Conservation (phyloP, 2,329 filamentous ascomycete species). For the Xylariaceae sp. region DNA sequence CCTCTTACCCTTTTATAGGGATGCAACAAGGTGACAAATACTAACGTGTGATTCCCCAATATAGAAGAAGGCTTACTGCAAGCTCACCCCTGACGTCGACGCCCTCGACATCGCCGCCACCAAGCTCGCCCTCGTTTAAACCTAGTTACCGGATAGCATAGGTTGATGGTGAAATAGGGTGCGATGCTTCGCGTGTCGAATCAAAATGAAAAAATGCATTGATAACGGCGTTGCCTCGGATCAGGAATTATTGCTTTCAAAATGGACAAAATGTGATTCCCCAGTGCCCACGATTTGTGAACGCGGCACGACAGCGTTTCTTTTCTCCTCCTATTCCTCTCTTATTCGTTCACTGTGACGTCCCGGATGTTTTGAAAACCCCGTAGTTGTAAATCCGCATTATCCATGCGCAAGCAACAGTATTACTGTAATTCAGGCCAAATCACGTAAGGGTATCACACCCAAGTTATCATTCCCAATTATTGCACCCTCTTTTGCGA, state of each 20-base stretch:
- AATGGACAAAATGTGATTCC: conserved; percentile 33
- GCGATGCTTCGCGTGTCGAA: conserved; percentile 22
- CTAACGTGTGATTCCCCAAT: conserved; percentile 1
- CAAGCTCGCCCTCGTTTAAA: conserved; percentile 96
- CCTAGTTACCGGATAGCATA: conserved; percentile 19
- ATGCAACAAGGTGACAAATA: conserved; percentile 34
- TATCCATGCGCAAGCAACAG: not conserved
- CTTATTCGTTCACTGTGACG: conserved; percentile 11
- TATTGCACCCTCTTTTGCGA: too few relatives aligned
- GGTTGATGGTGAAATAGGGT: conserved; percentile 19
- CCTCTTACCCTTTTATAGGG: conserved; percentile 37
- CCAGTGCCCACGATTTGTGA: conserved; percentile 16
- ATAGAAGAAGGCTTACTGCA: conserved; percentile 93
- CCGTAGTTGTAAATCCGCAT: not conserved
- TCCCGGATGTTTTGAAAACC: not conserved
- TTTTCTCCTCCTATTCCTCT: conserved; percentile 6
- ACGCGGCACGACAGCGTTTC: conserved; percentile 4
- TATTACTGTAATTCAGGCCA: not conserved
- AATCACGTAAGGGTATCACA: not conserved
- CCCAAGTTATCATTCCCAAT: too few relatives aligned
- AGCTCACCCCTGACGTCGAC: conserved; percentile 93
- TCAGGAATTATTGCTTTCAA: conserved; percentile 31
- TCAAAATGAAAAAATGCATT: conserved; percentile 32
- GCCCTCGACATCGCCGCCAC: conserved; percentile 98
- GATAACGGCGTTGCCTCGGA: conserved; percentile 33